phyloP scores from a whole-genome alignment of 2,329 filamentous ascomycete species.

The Fusarium sp. region DNA sequence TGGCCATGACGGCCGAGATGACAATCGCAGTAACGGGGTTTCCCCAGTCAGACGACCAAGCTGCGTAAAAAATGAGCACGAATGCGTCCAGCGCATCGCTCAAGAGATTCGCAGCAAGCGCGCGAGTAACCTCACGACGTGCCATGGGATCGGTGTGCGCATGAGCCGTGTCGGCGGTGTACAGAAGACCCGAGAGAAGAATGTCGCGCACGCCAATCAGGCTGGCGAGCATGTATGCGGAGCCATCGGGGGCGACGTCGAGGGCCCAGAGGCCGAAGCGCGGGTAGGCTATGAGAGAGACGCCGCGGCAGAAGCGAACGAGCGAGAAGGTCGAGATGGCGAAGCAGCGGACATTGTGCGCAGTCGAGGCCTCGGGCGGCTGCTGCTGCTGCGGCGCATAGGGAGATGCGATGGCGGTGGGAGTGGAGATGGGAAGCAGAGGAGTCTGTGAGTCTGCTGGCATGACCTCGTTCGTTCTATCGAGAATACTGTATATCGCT shows the following conservation, averaged over 20 bases:
- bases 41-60: constrained; percentile 50
- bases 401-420: constrained; percentile 40
- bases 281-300: constrained; percentile 49
- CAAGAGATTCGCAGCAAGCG: constrained; percentile 50
- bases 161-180: constrained; percentile 42
- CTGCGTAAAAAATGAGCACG: constrained; percentile 54
- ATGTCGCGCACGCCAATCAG: constrained; percentile 53
- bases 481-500: not conserved
- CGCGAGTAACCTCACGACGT: constrained; percentile 50
- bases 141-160: constrained; percentile 27
- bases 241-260: constrained; percentile 48
- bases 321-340: constrained; percentile 46
- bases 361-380: constrained; percentile 25
- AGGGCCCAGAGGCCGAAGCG: constrained; percentile 51
- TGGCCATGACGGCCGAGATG: constrained; percentile 50
- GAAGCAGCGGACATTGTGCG: constrained; percentile 40
- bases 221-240: constrained; percentile 50
- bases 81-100: constrained; percentile 55
- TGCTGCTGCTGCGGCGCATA: constrained; percentile 11
- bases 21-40: constrained; percentile 50
- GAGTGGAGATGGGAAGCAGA: constrained; percentile 47
- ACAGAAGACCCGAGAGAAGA: constrained; percentile 50
- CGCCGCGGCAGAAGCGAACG: constrained; percentile 49
- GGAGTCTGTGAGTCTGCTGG: constrained; percentile 40
- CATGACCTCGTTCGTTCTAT: constrained; percentile 34